Base-by-base conservation (phyloP, 768 basidiomycete genomes). In the Mycena haematopus region DNA sequence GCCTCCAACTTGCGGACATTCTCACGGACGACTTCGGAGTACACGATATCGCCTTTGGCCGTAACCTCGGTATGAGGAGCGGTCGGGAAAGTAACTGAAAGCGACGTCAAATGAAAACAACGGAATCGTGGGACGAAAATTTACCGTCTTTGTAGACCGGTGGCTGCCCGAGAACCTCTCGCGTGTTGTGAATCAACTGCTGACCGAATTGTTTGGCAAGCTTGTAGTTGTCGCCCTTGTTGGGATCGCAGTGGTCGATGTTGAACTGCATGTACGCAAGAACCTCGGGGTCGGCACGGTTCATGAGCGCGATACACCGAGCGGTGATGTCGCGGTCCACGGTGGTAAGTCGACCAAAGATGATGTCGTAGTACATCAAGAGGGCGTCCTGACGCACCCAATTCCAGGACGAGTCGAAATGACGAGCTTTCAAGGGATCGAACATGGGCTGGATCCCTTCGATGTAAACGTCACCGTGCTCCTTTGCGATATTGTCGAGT, bases 351-450 rank as follows among this genome's bases (percentile, higher is more conserved):
- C 91, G 89, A 51, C 97, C 97, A 68, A 95, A 95, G 69, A 99
- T 95, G 78, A 99, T 97, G 75, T 99, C 96, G 77, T 96, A 98
- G 80, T 89, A 99, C 94, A 99, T 96, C 62, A 94, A 80, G 27
- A 99, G 82, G 17, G 95, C 94, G 65, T 97, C 96, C 78, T 99
- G 97, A 63, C 96, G 90, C 47, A 91, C 96, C 97, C 97, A 99
- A 73, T 99, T 99, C 97, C 96, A 99, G 7, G 92, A 95, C 2
- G 96, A 99, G 74, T 99, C 96, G 81, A 99, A 99, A 73, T 91
- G 95, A 49, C 97, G 92, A 14, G 96, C 97, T 77, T 99, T 99
- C 70, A 98, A 82, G 2, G 93, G 89, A 71, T 96, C 93, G 76
- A 99, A 99, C 60, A 86, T 83, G 11, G 97, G 97, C 71, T 96